Conservation (phyloP, 352 stramenopile genomes). For the Pilasporangium apinafurcum region DNA sequence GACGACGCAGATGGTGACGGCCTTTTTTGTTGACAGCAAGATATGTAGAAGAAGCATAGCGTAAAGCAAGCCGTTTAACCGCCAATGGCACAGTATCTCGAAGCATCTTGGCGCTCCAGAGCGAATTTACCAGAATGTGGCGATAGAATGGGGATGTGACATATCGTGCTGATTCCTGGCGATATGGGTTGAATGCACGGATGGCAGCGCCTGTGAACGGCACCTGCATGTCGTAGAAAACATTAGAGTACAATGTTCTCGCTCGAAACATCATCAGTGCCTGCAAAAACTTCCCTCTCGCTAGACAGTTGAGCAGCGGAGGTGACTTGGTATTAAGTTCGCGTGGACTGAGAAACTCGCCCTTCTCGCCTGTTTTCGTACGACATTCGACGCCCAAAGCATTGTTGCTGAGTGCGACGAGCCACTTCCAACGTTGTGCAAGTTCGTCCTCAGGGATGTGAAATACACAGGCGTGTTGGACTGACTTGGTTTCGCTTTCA, state of each 20-base stretch:
- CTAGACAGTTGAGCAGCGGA: constrained; percentile 55
- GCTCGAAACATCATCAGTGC: constrained; percentile 62
- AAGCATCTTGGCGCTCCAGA: constrained; percentile 42
- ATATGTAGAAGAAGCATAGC: constrained; percentile 12
- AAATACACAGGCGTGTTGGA: constrained; percentile 10
- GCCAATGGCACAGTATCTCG: constrained; percentile 51
- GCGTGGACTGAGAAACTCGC: background rate
- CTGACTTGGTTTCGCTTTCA: background rate
- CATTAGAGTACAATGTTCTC: constrained; percentile 64
- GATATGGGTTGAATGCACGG: constrained; percentile 80
- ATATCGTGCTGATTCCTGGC: constrained; percentile 25
- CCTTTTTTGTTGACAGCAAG: no score
- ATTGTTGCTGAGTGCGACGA: constrained; percentile 52
- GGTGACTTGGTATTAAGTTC: constrained; percentile 10
- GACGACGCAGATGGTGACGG: constrained; percentile 3
- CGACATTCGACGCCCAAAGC: constrained; percentile 33
- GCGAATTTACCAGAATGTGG: constrained; percentile 52
- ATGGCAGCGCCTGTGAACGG: constrained; percentile 72
- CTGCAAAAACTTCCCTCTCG: constrained; percentile 65
- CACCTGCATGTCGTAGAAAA: constrained; percentile 80
- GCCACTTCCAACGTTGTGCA: constrained; percentile 54
- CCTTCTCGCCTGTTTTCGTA: constrained; percentile 7
- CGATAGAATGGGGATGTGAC: constrained; percentile 63
- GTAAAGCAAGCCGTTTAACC: constrained; percentile 30
- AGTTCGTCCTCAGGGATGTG: constrained; percentile 47